Percentiles rank a stretch among this genome's conserved stretches.
Evolutionary conservation across 345 rosid genomes (phyloP).

Genomic region (Rhizophora mangle): DNA sequence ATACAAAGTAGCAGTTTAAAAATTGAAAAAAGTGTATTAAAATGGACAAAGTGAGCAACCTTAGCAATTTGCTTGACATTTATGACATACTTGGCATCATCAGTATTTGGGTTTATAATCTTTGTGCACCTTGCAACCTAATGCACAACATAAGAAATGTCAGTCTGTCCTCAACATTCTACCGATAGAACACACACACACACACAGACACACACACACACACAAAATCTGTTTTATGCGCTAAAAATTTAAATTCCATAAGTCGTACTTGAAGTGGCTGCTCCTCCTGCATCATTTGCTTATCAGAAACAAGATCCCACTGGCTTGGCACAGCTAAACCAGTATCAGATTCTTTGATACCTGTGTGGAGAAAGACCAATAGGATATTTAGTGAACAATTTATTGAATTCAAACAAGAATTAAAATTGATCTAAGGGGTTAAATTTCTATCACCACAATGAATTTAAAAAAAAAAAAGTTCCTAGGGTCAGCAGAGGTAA

Average conservation of each 20-base stretch:
- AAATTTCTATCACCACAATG: no score
- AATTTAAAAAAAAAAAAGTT: no score
- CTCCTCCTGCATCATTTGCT: constrained; percentile 99
- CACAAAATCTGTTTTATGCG: background rate
- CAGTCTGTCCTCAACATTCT: background rate
- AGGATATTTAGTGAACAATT: no score
- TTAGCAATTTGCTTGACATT: constrained; percentile 97
- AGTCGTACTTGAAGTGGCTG: constrained; percentile 73
- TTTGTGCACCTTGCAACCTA: constrained; percentile 98
- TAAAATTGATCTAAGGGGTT: no score
- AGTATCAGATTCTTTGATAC: constrained; percentile 96
- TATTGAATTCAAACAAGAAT: no score
- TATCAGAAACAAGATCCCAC: constrained; percentile 99
- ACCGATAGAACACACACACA: background rate
- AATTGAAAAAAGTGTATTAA: background rate
- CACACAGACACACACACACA: background rate
- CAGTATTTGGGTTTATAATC: constrained; percentile 91
- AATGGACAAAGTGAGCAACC: constrained; percentile 33
- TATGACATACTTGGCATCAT: constrained; percentile 92
- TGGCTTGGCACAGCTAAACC: constrained; percentile 97
- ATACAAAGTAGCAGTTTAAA: background rate
- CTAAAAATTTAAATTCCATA: background rate
- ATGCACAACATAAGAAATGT: constrained; percentile 1
- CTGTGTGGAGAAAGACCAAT: constrained; percentile 22
- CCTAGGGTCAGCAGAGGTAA: no score